These are phyloP conservation scores for Nakazawaea ambrosiae DNA, from an alignment of 805 yeast genomes.

Conservation along the genomic window DNA sequence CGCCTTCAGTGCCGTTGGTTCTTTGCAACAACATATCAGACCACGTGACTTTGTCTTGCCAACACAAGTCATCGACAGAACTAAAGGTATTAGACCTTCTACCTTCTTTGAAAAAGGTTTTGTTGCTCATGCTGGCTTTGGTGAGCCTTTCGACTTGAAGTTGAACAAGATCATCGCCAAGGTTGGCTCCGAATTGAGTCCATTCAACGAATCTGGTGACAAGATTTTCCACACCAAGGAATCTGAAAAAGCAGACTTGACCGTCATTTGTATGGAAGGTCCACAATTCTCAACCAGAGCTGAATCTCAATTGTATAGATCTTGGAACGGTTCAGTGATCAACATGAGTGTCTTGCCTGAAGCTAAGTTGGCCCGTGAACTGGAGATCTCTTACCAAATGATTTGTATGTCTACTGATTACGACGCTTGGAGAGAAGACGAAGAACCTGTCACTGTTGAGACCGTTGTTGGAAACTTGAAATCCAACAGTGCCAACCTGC, in stretches of 20 bases:
- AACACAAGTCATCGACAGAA: constrained; percentile 92
- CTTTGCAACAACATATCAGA: constrained; percentile 77
- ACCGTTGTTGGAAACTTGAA: constrained; percentile 86
- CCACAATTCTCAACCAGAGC: constrained; percentile 98
- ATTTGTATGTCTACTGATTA: constrained; percentile 98
- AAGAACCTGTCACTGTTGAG: constrained; percentile 97
- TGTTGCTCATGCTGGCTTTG: constrained; percentile 96
- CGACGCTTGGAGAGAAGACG: constrained; percentile 96
- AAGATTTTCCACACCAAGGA: constrained; percentile 59
- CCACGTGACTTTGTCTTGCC: constrained; percentile 98
- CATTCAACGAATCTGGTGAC: constrained; percentile 36
- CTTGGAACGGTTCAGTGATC: constrained; percentile 92
- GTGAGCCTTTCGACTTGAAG: constrained; percentile 87
- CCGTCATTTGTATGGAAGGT: constrained; percentile 97
- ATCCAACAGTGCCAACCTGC: constrained; percentile 85
- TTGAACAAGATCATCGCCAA: constrained; percentile 62
- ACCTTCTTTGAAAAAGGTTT: constrained; percentile 89
- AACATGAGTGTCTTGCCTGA: constrained; percentile 98
- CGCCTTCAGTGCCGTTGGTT: constrained; percentile 96
- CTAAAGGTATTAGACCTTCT: constrained; percentile 88
- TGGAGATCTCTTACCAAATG: constrained; percentile 96
- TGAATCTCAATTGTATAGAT: constrained; percentile 77
- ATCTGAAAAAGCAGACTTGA: constrained; percentile 65
- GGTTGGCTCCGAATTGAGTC: constrained; percentile 33
- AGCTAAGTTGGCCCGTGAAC: constrained; percentile 93